Evolutionary conservation across 805 yeast genomes (phyloP).

Genomic region (Jamesozyma gamospora): DNA sequence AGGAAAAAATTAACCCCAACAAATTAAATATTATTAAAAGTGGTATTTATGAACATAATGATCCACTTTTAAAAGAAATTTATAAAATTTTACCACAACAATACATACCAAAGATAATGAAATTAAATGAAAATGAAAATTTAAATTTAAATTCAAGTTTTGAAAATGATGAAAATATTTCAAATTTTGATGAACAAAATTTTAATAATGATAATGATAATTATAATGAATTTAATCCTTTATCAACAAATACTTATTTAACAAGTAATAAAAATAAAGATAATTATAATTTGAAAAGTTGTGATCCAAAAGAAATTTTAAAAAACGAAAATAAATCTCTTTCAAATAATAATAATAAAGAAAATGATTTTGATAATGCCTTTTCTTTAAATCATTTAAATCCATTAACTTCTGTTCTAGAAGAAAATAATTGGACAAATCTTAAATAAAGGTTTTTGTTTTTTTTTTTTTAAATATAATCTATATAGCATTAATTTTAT

Average conservation of each 20-base stretch:
- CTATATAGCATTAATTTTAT: no score
- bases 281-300: no score
- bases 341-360: no score
- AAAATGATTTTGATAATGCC: no score
- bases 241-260: conserved; percentile 5
- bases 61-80: conserved; percentile 15
- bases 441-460: no score
- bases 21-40: conserved; percentile 19
- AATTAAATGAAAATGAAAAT: neutral
- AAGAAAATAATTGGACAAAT: conserved; percentile 1
- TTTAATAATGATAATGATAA: neutral
- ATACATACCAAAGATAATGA: conserved; percentile 5
- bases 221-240: conserved; percentile 3
- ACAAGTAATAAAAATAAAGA: neutral
- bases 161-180: neutral
- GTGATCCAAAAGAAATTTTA: no score
- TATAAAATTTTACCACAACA: conserved; percentile 8
- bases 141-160: neutral
- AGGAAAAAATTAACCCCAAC: conserved; percentile 17
- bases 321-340: no score
- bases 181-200: neutral
- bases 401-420: neutral
- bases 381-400: neutral
- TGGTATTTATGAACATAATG: conserved; percentile 18
- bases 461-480: no score